phyloP scores from a whole-genome alignment of 2,329 filamentous ascomycete species.

The Penicillium sp. region DNA sequence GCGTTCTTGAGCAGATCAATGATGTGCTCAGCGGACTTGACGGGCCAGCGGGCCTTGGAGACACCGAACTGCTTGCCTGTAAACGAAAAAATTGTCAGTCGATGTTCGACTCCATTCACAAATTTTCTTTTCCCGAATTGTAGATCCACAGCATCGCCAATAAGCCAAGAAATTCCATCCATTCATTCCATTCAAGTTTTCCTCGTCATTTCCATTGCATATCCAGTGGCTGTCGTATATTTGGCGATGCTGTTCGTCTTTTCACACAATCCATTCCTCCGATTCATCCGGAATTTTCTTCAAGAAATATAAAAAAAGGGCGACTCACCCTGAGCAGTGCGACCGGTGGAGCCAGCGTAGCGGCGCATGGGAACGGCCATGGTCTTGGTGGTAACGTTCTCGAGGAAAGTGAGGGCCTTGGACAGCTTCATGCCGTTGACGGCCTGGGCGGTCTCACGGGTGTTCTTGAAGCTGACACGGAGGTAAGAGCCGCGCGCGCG shows the following conservation, averaged over 20 bases:
- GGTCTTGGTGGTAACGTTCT: constrained; percentile 96
- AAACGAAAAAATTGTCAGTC: constrained; percentile 22
- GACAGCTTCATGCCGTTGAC: constrained; percentile 99
- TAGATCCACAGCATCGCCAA: constrained; percentile 12
- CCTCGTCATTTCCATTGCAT: not conserved
- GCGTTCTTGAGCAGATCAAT: constrained; percentile 96
- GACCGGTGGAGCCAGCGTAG: constrained; percentile 93
- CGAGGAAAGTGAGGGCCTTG: constrained; percentile 93
- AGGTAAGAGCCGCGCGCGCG: constrained; percentile 98
- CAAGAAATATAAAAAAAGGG: not conserved
- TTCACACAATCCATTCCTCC: constrained; percentile 11
- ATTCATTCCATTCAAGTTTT: not conserved
- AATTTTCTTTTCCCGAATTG: constrained; percentile 6
- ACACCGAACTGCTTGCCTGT: constrained; percentile 99
- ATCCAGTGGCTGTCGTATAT: constrained; percentile 10
- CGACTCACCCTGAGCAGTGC: constrained; percentile 92
- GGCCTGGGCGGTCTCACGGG: constrained; percentile 97
- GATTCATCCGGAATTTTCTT: constrained; percentile 18
- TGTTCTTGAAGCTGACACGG: constrained; percentile 99
- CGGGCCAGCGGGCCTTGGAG: constrained; percentile 95
- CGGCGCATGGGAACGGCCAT: constrained; percentile 98
- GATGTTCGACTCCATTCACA: constrained; percentile 5
- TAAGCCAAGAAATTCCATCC: not conserved
- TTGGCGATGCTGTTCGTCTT: constrained; percentile 4
- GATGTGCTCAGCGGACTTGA: constrained; percentile 98